Evolutionary conservation across 2,329 filamentous ascomycete species (phyloP), one percentile per base, ranked within the genome.

Genomic region (Herpotrichia juniperi): DNA sequence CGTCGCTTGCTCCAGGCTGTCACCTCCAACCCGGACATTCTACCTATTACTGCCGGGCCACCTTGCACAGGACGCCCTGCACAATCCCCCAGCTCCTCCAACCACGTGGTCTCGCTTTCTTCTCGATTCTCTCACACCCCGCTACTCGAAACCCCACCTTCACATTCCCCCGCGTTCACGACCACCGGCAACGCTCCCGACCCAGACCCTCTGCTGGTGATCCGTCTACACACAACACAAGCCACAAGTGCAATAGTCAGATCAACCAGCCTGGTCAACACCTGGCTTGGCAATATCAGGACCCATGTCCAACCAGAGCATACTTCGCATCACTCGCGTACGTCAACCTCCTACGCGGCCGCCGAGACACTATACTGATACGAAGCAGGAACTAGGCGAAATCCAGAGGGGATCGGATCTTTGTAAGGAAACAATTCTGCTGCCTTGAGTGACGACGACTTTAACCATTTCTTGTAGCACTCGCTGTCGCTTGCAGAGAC

Each of bases 401-500:
- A 87, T 97, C 53, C 91, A 96, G 73, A 88, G 88, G 72, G 88
- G 85, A 57, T 84, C 86, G 17, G 93, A 97, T 74, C 81, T 97
- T 28, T 96, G 90, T 93, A 81, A 67, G 87, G 24, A 37, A 19
- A 53, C 24, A 48, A 35, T 31, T 45, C n/a, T 48, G 39, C 48
- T 21, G 51, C 49, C 52, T 58, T 31, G 24, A 34, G 45, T 43
- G 16, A 39, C 47, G 26, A 43, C 50, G 44, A 43, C 34, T 54
- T 26, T 48, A 64, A 46, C 59, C 63, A 40, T 66, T 61, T 40
- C n/a, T 62, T 44, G 30, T 56, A 93, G 91, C 93, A 25, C 83
- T 97, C 57, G 91, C 91, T 10, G 92, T 97, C 43, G 89, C 90
- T 50, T 96, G 90, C 70, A 83, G 89, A 46, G 94, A 97, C 74